Percentiles rank a stretch among this genome's conserved stretches.
Evolutionary conservation across 805 yeast genomes (phyloP).

Genomic region (Teunomyces kruisii): DNA sequence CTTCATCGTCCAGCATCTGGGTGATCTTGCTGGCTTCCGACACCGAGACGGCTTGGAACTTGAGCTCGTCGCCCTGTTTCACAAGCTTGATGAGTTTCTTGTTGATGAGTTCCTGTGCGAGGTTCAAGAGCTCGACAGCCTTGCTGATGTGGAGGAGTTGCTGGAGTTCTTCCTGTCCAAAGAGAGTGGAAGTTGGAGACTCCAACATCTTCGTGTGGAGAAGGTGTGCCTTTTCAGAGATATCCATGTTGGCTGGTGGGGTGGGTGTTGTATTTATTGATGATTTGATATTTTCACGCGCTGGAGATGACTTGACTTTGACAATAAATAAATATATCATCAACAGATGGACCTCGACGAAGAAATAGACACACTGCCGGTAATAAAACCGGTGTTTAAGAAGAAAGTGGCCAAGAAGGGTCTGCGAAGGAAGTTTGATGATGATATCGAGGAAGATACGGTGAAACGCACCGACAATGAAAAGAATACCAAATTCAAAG

Average conservation of each 20-base stretch:
- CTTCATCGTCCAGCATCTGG: constrained; percentile 83
- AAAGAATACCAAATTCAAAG: not conserved
- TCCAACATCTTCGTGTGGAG: constrained; percentile 68
- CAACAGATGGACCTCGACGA: constrained; percentile 1
- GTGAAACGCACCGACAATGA: not conserved
- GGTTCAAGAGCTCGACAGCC: constrained; percentile 43
- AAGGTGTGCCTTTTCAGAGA: constrained; percentile 48
- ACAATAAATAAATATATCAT: not conserved
- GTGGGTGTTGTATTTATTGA: not conserved
- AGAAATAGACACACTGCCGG: constrained; percentile 1
- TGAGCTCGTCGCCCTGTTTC: constrained; percentile 63
- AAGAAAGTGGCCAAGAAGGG: constrained; percentile 11
- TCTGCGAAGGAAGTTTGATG: not conserved
- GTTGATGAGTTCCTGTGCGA: constrained; percentile 54
- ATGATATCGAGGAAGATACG: constrained; percentile 2
- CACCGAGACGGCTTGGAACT: constrained; percentile 71
- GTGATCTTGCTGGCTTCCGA: constrained; percentile 76
- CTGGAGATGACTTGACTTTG: constrained; percentile 3
- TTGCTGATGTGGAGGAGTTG: constrained; percentile 44
- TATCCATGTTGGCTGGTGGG: constrained; percentile 14
- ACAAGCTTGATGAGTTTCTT: constrained; percentile 66
- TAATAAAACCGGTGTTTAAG: constrained; percentile 9
- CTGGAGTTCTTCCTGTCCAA: constrained; percentile 68
- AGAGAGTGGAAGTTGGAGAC: constrained; percentile 49
- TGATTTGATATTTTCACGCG: constrained; percentile 2